These are phyloP conservation scores for Mortierella sp. DNA, from an alignment of 371 early-diverging fungal species.

Conservation along the genomic window DNA sequence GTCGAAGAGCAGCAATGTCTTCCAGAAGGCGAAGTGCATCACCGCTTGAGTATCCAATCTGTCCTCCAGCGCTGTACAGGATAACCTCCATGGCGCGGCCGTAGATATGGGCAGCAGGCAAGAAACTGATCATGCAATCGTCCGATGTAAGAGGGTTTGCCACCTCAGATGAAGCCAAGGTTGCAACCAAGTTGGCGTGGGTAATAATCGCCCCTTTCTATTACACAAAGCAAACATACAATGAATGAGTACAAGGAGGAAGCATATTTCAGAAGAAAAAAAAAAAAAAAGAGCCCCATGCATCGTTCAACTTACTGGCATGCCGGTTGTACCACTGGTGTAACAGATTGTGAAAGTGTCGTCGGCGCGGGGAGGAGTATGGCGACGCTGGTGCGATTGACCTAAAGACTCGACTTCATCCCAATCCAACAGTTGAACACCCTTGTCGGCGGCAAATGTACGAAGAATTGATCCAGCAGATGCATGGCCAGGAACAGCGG, in stretches of 20 bases:
- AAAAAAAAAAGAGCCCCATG: neutral
- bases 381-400: neutral
- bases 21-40: slow-evolving; percentile 81
- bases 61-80: slow-evolving; percentile 65
- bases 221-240: neutral
- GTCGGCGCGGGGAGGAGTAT: neutral
- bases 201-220: slow-evolving; percentile 75
- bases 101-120: slow-evolving; percentile 92
- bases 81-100: slow-evolving; percentile 75
- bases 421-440: slow-evolving; percentile 64
- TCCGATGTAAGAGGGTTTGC: slow-evolving; percentile 38
- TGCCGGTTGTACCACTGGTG: neutral
- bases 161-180: slow-evolving; percentile 27
- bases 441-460: slow-evolving; percentile 63
- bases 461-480: slow-evolving; percentile 47
- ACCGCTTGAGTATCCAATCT: slow-evolving; percentile 88
- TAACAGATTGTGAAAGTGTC: neutral
- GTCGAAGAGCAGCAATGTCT: slow-evolving; percentile 70
- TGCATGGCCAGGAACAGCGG: neutral
- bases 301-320: neutral
- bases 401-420: slow-evolving; percentile 67
- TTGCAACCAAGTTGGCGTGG: slow-evolving; percentile 69
- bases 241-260: neutral
- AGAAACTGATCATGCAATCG: slow-evolving; percentile 69
- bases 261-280: neutral